Conservation (phyloP, 306 rosid species). For the Dryas alaskensis region DNA sequence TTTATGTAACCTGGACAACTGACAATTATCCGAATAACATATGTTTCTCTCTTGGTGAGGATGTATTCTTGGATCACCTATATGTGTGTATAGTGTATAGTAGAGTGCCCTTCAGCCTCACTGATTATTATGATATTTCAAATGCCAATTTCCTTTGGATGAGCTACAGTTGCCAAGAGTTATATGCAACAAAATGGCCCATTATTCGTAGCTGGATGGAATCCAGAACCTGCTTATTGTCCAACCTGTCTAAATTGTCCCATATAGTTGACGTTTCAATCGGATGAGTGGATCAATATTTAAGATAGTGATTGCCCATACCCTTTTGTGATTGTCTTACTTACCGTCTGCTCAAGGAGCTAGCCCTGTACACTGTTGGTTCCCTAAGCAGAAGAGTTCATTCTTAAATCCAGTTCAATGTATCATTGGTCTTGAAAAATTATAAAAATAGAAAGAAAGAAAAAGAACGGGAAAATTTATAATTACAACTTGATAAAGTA, state of each 20-base stretch:
- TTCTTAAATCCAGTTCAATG: no score
- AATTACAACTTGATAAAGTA: not conserved
- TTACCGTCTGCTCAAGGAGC: no score
- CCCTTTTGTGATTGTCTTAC: not conserved
- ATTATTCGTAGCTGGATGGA: not conserved
- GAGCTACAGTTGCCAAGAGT: no score
- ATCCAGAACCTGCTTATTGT: not conserved
- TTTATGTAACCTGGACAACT: not conserved
- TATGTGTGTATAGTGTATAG: not conserved
- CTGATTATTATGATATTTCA: not conserved
- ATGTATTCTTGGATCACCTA: not conserved
- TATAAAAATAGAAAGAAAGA: not conserved
- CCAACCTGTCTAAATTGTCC: not conserved
- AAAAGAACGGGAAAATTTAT: not conserved
- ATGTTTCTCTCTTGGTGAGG: not conserved
- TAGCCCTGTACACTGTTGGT: no score
- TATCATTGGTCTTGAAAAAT: no score
- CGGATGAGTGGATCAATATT: not conserved
- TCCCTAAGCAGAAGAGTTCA: no score
- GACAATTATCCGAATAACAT: not conserved
- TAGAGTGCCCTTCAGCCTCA: not conserved
- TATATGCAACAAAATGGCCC: not conserved
- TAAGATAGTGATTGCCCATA: not conserved
- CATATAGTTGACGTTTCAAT: constrained; percentile 2
- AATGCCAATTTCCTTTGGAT: not conserved